Evolutionary conservation across 768 basidiomycete genomes (phyloP).

Genomic region (Rhizopogon vesiculosus): DNA sequence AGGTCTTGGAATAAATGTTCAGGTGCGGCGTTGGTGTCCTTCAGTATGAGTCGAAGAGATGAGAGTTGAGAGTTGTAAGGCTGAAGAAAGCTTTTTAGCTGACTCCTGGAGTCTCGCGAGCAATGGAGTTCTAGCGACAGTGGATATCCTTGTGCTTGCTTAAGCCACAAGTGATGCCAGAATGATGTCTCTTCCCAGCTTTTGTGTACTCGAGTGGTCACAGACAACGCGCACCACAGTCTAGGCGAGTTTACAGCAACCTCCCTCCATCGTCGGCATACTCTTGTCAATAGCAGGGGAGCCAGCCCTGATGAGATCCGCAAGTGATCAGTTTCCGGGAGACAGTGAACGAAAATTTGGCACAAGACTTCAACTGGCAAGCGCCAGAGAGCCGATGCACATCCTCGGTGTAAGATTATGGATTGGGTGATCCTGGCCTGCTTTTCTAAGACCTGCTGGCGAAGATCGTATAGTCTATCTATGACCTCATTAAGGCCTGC

Average conservation of each 20-base stretch:
- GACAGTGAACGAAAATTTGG: slow-evolving; percentile 41
- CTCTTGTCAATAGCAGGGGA: slow-evolving; percentile 34
- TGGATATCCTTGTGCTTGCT: slow-evolving; percentile 11
- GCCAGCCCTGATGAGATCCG: slow-evolving; percentile 6
- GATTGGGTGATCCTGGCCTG: slow-evolving; percentile 9
- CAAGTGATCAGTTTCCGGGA: slow-evolving; percentile 22
- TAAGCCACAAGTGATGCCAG: slow-evolving; percentile 5
- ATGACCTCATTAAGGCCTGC: slow-evolving; percentile 8
- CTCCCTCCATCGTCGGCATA: slow-evolving; percentile 39
- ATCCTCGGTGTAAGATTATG: slow-evolving; percentile 14
- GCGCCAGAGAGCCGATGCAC: slow-evolving; percentile 26
- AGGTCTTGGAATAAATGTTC: slow-evolving; percentile 13
- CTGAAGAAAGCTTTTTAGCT: slow-evolving; percentile 6
- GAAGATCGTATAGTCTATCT: slow-evolving; percentile 5
- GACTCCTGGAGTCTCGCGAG: neutral
- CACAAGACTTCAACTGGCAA: slow-evolving; percentile 43
- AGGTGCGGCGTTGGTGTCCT: slow-evolving; percentile 4
- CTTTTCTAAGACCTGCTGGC: slow-evolving; percentile 10
- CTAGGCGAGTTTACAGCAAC: slow-evolving; percentile 34
- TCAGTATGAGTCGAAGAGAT: slow-evolving; percentile 1
- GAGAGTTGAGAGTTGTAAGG: slow-evolving; percentile 11
- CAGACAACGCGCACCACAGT: slow-evolving; percentile 33
- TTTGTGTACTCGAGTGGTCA: slow-evolving; percentile 23
- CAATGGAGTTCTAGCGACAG: slow-evolving; percentile 15
- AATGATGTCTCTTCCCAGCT: slow-evolving; percentile 7